Evolutionary conservation across 352 stramenopile species (phyloP).

Genomic region (Pythium insidiosum): DNA sequence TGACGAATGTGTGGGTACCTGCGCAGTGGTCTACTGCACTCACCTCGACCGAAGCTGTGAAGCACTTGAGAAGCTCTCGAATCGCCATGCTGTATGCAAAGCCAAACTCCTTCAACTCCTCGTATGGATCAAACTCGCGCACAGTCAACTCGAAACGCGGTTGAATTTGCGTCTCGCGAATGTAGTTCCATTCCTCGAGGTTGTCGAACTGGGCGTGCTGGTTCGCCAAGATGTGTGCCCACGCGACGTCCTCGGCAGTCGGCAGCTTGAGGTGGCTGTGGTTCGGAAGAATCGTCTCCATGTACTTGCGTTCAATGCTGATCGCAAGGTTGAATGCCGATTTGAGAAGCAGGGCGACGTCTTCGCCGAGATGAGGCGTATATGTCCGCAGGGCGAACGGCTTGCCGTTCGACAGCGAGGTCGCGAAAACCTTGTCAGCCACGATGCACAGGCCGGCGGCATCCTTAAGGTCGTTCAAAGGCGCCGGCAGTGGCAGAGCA

Average conservation of each 20-base stretch:
- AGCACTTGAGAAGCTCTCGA: conserved; percentile 75
- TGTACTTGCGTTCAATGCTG: conserved; percentile 78
- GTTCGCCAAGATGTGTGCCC: conserved; percentile 74
- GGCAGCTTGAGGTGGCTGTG: conserved; percentile 33
- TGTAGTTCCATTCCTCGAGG: conserved; percentile 76
- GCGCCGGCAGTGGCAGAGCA: conserved; percentile 22
- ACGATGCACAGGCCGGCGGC: conserved; percentile 47
- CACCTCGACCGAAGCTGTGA: conserved; percentile 74
- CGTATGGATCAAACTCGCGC: conserved; percentile 39
- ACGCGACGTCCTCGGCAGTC: conserved; percentile 53
- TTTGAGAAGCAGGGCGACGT: conserved; percentile 65
- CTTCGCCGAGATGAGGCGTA: conserved; percentile 30
- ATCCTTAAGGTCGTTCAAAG: conserved; percentile 30
- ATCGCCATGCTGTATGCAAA: conserved; percentile 78
- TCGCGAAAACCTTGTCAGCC: conserved; percentile 52
- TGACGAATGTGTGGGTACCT: background rate
- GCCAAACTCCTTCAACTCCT: conserved; percentile 64
- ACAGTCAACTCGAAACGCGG: conserved; percentile 57
- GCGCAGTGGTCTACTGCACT: too few species aligned
- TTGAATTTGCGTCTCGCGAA: conserved; percentile 75
- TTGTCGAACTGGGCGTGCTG: conserved; percentile 82
- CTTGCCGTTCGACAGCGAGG: conserved; percentile 54
- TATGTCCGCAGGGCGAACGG: conserved; percentile 49
- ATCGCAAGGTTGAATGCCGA: conserved; percentile 78
- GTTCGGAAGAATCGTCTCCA: conserved; percentile 42